Conservation (phyloP, 164 flowering plant species). For the Vitis amurensis region DNA sequence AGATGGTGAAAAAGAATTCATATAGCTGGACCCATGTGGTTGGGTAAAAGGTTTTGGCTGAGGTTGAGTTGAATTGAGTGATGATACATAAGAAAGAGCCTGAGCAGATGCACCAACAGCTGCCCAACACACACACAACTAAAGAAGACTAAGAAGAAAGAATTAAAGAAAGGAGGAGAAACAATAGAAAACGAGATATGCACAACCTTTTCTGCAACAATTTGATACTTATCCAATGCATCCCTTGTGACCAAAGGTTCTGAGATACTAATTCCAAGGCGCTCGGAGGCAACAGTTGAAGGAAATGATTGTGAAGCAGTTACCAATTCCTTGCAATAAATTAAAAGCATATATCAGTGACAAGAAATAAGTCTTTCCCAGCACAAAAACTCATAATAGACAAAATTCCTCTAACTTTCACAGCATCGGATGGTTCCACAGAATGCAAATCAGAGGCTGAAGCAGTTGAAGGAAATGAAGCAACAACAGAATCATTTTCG, state of each 20-base stretch:
- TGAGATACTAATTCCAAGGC: constrained; percentile 43
- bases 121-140: no score
- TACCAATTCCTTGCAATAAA: constrained; percentile 53
- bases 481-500: constrained; percentile 38
- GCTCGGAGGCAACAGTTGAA: constrained; percentile 48
- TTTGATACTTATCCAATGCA: constrained; percentile 82
- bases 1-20: no score
- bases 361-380: background rate
- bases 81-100: no score
- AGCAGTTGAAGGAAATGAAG: constrained; percentile 46
- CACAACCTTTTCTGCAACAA: constrained; percentile 73
- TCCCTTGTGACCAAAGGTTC: constrained; percentile 81
- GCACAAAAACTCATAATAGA: background rate
- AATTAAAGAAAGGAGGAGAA: background rate
- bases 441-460: constrained; percentile 49
- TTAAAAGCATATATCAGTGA: constrained; percentile 5
- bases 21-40: no score
- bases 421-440: constrained; percentile 38
- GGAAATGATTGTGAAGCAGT: constrained; percentile 44
- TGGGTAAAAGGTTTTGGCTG: no score
- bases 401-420: constrained; percentile 42
- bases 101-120: no score
- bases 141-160: background rate
- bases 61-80: no score
- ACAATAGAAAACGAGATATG: background rate